phyloP scores from a whole-genome alignment of 108 stramenopile genomes.

The Fistulifera solaris region DNA sequence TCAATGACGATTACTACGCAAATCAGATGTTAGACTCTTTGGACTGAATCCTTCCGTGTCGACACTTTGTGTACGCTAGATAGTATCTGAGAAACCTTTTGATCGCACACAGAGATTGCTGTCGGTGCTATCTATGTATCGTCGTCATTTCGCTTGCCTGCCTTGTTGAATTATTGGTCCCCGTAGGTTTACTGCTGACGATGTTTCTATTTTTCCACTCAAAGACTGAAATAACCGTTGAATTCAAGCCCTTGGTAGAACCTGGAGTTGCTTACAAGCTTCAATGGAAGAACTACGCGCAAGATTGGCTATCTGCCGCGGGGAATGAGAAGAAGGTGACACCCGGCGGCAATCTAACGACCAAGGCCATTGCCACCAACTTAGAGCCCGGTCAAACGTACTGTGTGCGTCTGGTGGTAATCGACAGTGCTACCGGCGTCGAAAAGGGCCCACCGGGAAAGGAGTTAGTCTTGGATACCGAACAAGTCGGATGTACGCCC shows the following conservation, averaged over 20 bases:
- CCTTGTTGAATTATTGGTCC: background rate
- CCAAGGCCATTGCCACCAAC: slow-evolving; percentile 15
- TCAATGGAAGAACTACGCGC: slow-evolving; percentile 28
- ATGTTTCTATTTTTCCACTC: background rate
- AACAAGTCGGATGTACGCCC: slow-evolving; percentile 58
- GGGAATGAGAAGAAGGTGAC: slow-evolving; percentile 1
- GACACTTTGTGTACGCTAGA: slow-evolving; percentile 31
- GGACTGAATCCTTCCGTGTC: slow-evolving; percentile 16
- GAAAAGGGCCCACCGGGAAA: slow-evolving; percentile 26
- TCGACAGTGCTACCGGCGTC: slow-evolving; percentile 7
- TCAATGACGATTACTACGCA: slow-evolving; percentile 1
- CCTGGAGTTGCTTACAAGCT: slow-evolving; percentile 17
- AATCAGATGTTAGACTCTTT: slow-evolving; percentile 30
- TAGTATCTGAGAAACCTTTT: slow-evolving; percentile 49
- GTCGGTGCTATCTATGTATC: background rate
- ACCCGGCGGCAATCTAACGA: slow-evolving; percentile 4
- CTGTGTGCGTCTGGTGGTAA: slow-evolving; percentile 29
- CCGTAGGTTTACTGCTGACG: no score
- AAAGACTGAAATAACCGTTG: slow-evolving; percentile 31
- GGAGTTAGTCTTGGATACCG: slow-evolving; percentile 49
- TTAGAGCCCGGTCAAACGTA: slow-evolving; percentile 46
- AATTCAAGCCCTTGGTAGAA: slow-evolving; percentile 26
- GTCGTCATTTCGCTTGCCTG: background rate
- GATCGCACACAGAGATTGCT: no score
- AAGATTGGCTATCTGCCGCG: slow-evolving; percentile 6